phyloP scores from a whole-genome alignment of 2,329 filamentous ascomycete genomes.

The Aspergillus sp. region DNA sequence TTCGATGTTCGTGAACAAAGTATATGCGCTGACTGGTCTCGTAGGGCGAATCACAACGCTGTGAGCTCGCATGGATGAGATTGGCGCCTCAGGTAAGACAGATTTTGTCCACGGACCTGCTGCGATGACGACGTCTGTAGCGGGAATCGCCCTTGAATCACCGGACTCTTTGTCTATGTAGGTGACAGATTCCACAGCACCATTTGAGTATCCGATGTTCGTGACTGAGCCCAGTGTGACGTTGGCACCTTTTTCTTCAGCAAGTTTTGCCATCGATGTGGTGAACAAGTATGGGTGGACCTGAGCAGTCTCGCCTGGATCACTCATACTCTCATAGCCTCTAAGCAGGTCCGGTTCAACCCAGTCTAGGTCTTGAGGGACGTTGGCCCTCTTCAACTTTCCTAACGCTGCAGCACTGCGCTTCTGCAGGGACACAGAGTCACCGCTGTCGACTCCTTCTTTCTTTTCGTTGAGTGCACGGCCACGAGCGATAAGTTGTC shows the following conservation, averaged over 20 bases:
- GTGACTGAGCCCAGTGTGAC: conserved; percentile 69
- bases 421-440: conserved; percentile 55
- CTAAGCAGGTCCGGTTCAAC: conserved; percentile 64
- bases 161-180: conserved; percentile 56
- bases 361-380: conserved; percentile 84
- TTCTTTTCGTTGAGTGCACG: conserved; percentile 37
- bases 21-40: conserved; percentile 48
- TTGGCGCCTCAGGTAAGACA: conserved; percentile 55
- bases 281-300: conserved; percentile 94
- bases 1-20: conserved; percentile 75
- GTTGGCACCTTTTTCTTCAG: conserved; percentile 65
- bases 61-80: conserved; percentile 60
- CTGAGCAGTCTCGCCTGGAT: conserved; percentile 77
- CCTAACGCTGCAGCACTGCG: conserved; percentile 50
- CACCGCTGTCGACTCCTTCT: conserved; percentile 23
- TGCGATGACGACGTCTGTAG: conserved; percentile 59
- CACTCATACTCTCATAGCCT: conserved; percentile 81
- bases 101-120: conserved; percentile 61
- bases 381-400: conserved; percentile 54
- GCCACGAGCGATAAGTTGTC: conserved; percentile 57
- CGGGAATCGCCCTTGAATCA: conserved; percentile 49
- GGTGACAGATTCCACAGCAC: conserved; percentile 60
- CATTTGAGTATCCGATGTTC: conserved; percentile 56
- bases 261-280: conserved; percentile 74
- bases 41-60: conserved; percentile 60